Conservation (phyloP, 441 rosid genomes). For the Arabidopsis hybrid region DNA sequence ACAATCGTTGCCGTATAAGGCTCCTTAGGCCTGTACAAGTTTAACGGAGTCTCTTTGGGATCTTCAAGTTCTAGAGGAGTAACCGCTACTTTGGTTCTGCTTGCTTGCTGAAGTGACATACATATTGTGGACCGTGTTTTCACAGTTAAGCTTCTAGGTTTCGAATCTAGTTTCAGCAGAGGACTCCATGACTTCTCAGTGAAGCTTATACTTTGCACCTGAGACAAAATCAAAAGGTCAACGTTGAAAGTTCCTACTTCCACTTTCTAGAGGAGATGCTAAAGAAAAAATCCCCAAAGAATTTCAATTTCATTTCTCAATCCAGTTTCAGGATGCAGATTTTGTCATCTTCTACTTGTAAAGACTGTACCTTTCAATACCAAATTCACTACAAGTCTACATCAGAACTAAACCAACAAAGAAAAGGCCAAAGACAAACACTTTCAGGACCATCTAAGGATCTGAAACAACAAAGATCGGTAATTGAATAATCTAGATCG, state of each 20-base stretch:
- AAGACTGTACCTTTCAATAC: conserved; percentile 36
- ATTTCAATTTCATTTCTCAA: background rate
- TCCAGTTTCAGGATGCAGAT: too few species aligned
- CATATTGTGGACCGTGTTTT: conserved; percentile 48
- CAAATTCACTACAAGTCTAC: conserved; percentile 23
- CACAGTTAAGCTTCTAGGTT: conserved; percentile 48
- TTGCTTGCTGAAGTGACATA: conserved; percentile 91
- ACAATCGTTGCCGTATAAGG: conserved; percentile 89
- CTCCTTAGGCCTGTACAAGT: conserved; percentile 81
- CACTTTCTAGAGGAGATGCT: conserved; percentile 6
- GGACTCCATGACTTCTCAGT: conserved; percentile 63
- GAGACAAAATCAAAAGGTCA: conserved; percentile 41
- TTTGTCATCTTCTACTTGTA: conserved; percentile 17
- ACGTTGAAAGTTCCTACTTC: background rate
- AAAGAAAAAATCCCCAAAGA: background rate
- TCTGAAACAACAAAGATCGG: conserved; percentile 22
- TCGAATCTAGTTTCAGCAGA: conserved; percentile 52
- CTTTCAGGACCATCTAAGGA: conserved; percentile 39
- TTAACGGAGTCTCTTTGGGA: conserved; percentile 78
- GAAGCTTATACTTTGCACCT: conserved; percentile 66
- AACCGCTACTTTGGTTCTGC: conserved; percentile 72
- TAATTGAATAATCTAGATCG: background rate
- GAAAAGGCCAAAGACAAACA: background rate
- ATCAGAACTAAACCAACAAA: conserved; percentile 11
- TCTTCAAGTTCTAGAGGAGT: conserved; percentile 80